Evolutionary conservation across 1,284 basidiomycete genomes (phyloP).

Genomic region (Pterula multifida): DNA sequence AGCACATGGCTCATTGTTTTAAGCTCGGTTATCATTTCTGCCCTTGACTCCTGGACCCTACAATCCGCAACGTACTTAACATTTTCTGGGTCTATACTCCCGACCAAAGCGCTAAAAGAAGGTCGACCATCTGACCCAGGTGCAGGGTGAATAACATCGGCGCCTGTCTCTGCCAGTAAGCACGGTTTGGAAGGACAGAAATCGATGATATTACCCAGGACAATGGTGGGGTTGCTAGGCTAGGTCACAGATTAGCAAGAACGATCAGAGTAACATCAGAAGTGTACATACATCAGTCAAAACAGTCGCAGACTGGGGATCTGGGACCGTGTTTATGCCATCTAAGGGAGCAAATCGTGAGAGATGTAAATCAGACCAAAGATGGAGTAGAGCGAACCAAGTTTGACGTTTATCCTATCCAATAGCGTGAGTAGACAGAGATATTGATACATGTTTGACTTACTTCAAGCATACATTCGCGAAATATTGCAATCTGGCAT

Average conservation of each 20-base stretch:
- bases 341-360: constrained; percentile 14
- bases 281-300: neutral
- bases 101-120: constrained; percentile 67
- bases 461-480: constrained; percentile 72
- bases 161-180: constrained; percentile 27
- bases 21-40: constrained; percentile 66
- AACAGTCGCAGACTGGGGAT: constrained; percentile 20
- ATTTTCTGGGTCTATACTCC: constrained; percentile 55
- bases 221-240: constrained; percentile 57
- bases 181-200: constrained; percentile 1
- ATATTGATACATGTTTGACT: constrained; percentile 11
- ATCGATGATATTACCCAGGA: constrained; percentile 42
- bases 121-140: constrained; percentile 62
- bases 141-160: constrained; percentile 70
- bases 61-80: constrained; percentile 39
- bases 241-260: too few relatives aligned
- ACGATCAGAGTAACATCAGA: constrained; percentile 28
- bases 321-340: constrained; percentile 65
- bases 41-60: constrained; percentile 39
- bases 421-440: constrained; percentile 5
- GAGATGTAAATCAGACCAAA: neutral
- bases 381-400: constrained; percentile 24
- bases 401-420: constrained; percentile 64
- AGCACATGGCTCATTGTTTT: constrained; percentile 51
- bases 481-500: constrained; percentile 60